A percentile compares a stretch with the other conserved stretches of the same genome.
Evolutionary conservation across 768 basidiomycete species (phyloP).

Genomic region (Tremella mesenterica): DNA sequence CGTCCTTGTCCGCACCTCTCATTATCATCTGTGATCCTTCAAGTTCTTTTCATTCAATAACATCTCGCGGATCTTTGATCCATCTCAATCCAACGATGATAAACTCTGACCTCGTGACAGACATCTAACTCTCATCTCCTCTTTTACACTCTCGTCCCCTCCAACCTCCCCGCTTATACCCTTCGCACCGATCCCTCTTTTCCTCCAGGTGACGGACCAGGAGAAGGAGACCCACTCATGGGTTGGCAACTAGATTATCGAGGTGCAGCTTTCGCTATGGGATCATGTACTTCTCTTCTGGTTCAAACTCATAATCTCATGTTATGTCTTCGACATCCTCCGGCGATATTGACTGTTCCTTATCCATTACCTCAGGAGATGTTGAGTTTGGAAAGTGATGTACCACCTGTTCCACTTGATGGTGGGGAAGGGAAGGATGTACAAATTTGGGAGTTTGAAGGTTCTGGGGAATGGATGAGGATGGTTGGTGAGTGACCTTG

Average conservation of each 20-base stretch:
- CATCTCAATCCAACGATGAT: too few relatives aligned
- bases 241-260: slow-evolving; percentile 17
- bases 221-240: slow-evolving; percentile 35
- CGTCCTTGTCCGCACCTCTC: too few relatives aligned
- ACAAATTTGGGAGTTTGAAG: slow-evolving; percentile 28
- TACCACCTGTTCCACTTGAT: slow-evolving; percentile 35
- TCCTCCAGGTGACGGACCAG: slow-evolving; percentile 21
- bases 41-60: too few relatives aligned
- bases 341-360: slow-evolving; percentile 24
- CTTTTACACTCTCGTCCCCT: slow-evolving; percentile 56
- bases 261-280: slow-evolving; percentile 34
- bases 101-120: slow-evolving; percentile 49
- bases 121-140: slow-evolving; percentile 73
- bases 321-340: slow-evolving; percentile 24
- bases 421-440: slow-evolving; percentile 32
- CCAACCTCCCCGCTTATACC: slow-evolving; percentile 43
- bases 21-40: too few relatives aligned
- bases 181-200: slow-evolving; percentile 9
- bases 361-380: slow-evolving; percentile 31
- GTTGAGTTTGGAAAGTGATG: slow-evolving; percentile 17
- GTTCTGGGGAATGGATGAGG: slow-evolving; percentile 21
- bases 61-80: too few relatives aligned
- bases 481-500: neutral
- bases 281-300: slow-evolving; percentile 15
- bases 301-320: slow-evolving; percentile 26